Evolutionary conservation across 257 asterid species (phyloP), one percentile per base, ranked within the genome.

Genomic region (Rhazya stricta): DNA sequence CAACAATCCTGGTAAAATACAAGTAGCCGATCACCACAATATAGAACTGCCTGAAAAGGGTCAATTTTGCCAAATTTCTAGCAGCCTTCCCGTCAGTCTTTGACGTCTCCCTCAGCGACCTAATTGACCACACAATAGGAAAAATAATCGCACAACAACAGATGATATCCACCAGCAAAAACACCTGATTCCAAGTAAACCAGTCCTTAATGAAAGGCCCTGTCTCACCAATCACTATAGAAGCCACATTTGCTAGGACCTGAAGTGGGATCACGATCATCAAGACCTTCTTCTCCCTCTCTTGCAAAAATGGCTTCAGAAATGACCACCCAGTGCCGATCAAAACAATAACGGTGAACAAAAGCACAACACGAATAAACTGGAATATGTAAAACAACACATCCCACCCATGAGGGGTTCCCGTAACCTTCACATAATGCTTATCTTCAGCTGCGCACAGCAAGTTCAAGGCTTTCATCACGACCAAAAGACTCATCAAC

Each of bases 51-150:
- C 99, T 92, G 80, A 95, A 95, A 65, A 95, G 87, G 25, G 99
- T 89, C 84, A 95, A 76, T 77, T 95, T 95, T 0, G 96, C 88
- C 80, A 95, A 88, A 74, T 92, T 92, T 83, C 96, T 91, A 0
- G 99, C 98, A 65, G 99, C 99, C 91, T 95, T 95, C 78, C 99
- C 99, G 54, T 95, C 98, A 0, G 97, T 95, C 87, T 95, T 95
- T 0, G 98, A 92, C 9, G 98, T 95, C 84, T 95, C 98, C 92
- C 96, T 91, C 88, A 95, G 73, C 1, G 98, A 91, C 85, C 97
- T 82, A 77, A 95, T 95, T 19, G 98, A 92, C 99, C 99, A 94
- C 58, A 94, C 97, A 54, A 91, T 90, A 6, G 99, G 99, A 83
- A 95, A 95, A 53, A 95, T 91, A 85, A 95, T 89, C 8, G 96